A percentile compares a stretch with the other conserved stretches of the same genome.
phyloP scores from a whole-genome alignment of 139 green algal species.

The Desmodesmus armatus region DNA sequence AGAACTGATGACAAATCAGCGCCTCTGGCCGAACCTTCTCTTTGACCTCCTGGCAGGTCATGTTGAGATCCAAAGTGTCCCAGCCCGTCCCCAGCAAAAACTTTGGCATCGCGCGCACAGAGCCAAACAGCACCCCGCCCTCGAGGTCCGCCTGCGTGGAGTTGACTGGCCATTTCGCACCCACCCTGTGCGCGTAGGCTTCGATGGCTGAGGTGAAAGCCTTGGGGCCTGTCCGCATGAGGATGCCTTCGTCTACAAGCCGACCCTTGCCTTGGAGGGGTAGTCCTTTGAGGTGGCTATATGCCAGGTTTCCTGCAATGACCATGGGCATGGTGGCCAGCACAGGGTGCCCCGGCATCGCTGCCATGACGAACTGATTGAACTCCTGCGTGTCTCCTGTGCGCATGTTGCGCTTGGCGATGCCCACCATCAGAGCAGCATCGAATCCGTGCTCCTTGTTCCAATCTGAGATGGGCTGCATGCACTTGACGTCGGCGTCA shows the following conservation, averaged over 20 bases:
- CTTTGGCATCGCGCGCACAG: slow-evolving; percentile 32
- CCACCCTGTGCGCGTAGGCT: slow-evolving; percentile 5
- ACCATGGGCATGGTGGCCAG: slow-evolving; percentile 23
- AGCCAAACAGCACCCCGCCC: slow-evolving; percentile 28
- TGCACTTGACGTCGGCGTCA: slow-evolving; percentile 42
- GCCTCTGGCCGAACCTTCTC: slow-evolving; percentile 23
- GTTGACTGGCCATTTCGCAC: slow-evolving; percentile 17
- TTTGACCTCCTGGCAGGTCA: slow-evolving; percentile 35
- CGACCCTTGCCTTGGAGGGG: background rate
- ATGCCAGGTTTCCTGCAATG: slow-evolving; percentile 32
- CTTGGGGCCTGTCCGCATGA: slow-evolving; percentile 19
- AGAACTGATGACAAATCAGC: slow-evolving; percentile 43
- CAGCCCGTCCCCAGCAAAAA: slow-evolving; percentile 40
- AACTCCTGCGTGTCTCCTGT: slow-evolving; percentile 13
- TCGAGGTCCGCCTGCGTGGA: slow-evolving; percentile 11
- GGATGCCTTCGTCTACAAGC: background rate
- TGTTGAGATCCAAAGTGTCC: slow-evolving; percentile 37
- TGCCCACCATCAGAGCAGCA: slow-evolving; percentile 21
- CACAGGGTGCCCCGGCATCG: slow-evolving; percentile 31
- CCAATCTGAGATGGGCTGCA: slow-evolving; percentile 40
- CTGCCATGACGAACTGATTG: slow-evolving; percentile 41
- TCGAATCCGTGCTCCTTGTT: slow-evolving; percentile 30
- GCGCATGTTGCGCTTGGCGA: slow-evolving; percentile 21
- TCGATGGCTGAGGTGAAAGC: slow-evolving; percentile 20
- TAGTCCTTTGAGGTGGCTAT: background rate